A percentile compares a stretch with the other conserved stretches of the same genome.
Conservation (phyloP, 2,329 filamentous ascomycete genomes). For the Zarea fungicola region DNA sequence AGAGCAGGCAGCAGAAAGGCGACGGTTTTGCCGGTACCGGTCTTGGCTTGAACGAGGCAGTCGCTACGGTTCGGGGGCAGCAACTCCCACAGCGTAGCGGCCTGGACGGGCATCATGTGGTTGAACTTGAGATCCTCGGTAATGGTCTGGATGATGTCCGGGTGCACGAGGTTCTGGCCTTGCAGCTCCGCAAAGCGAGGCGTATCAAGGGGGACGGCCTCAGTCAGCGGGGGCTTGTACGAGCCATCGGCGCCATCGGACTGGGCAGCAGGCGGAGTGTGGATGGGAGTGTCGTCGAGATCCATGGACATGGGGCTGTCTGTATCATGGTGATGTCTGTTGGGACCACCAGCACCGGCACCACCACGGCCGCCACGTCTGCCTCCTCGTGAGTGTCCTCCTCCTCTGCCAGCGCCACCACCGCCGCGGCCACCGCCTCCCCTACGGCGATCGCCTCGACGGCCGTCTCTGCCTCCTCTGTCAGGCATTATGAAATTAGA, state of each 20-base stretch:
- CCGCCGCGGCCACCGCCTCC: constrained; percentile 3
- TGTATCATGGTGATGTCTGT: background rate
- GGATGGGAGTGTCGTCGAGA: background rate
- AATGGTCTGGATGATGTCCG: constrained; percentile 42
- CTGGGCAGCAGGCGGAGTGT: background rate
- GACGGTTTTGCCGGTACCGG: constrained; percentile 81
- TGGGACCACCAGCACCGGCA: background rate
- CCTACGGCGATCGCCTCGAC: constrained; percentile 2
- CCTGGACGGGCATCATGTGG: constrained; percentile 52
- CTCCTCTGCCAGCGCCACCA: background rate
- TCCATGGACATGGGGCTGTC: constrained; percentile 8
- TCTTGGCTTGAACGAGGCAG: constrained; percentile 75
- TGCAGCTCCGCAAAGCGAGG: constrained; percentile 42
- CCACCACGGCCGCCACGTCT: background rate
- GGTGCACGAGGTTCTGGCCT: constrained; percentile 37
- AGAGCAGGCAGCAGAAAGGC: constrained; percentile 81
- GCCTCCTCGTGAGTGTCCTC: constrained; percentile 4
- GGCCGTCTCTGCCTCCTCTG: constrained; percentile 6
- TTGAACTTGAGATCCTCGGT: constrained; percentile 44
- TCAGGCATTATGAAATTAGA: constrained; percentile 1
- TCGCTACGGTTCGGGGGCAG: constrained; percentile 41
- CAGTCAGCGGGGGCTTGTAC: constrained; percentile 24
- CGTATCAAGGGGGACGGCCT: constrained; percentile 37
- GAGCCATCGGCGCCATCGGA: background rate
- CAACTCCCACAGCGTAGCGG: constrained; percentile 44